Evolutionary conservation across 768 basidiomycete species (phyloP), one percentile per base, ranked within the genome.

Genomic region (Phylloporus rhodoxanthus): DNA sequence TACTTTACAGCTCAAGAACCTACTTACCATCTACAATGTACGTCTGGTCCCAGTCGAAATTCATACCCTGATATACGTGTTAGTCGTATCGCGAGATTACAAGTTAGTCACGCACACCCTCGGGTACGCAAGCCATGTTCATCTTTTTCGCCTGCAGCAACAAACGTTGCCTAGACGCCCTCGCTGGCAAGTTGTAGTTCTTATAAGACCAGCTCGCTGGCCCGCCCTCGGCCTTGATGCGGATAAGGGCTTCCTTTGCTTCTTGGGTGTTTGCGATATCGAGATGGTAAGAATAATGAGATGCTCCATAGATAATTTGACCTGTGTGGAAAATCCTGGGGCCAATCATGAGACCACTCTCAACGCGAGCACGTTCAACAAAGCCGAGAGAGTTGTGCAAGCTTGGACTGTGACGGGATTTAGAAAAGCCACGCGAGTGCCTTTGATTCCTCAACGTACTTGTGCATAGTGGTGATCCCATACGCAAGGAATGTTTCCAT

Each of bases 241-340:
- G 77, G 8, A 75, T 67, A 33, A 88, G 72, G 2, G 84, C 84
- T 46, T 84, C 80, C 51, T 71, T 66, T 3, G 86, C 86, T 61
- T 87, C 85, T 4, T 68, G 73, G 53, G 76, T 69, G 45, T 77
- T 79, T 15, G 74, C 77, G 51, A 86, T 79, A 53, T 84, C 81
- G 57, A 85, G 81, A 61, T 87, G 82, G 13, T 74, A 59, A 8
- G 82, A 81, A 50, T 85, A 83, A 21, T 60, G 43, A 1, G 67
- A 67, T 28, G 67, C 67, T 15, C 68, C 67, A 41, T 70, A 75
- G 51, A 88, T 79, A 42, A 82, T 64, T 37, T 74, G 74, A 11
- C 86, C 86, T 9, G 80, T 82, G 33, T 82, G 81, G 70, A 84
- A 87, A 44, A 87, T 84, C 23, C 86, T 77, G 29, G 86, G 82